These are phyloP conservation scores for Talaromyces wortmannii DNA, from an alignment of 495 filamentous ascomycete genomes.

Conservation along the genomic window DNA sequence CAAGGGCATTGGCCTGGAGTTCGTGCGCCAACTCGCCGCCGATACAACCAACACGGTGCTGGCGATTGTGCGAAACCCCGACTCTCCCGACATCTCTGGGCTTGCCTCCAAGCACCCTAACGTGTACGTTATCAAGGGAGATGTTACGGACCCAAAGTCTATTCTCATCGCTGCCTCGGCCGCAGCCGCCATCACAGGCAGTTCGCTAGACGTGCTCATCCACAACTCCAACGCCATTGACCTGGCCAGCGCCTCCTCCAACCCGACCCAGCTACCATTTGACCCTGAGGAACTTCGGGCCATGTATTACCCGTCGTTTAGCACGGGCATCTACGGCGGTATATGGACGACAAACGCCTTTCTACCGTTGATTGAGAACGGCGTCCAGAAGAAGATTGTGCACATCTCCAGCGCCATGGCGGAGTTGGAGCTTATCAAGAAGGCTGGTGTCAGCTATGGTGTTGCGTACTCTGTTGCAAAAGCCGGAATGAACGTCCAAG, in stretches of 20 bases:
- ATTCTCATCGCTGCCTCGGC: conserved; percentile 33
- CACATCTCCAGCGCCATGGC: conserved; percentile 38
- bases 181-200: conserved; percentile 28
- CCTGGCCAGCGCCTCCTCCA: conserved; percentile 8
- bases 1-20: conserved; percentile 48
- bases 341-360: conserved; percentile 29
- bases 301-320: conserved; percentile 9
- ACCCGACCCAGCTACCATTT: conserved; percentile 12
- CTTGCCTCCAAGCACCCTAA: conserved; percentile 22
- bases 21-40: conserved; percentile 42
- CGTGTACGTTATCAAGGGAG: conserved; percentile 38
- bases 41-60: conserved; percentile 39
- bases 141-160: conserved; percentile 31
- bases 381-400: conserved; percentile 37
- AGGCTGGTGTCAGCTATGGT: conserved; percentile 13
- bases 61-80: conserved; percentile 34
- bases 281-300: conserved; percentile 9
- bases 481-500: conserved; percentile 32
- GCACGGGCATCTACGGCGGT: conserved; percentile 12
- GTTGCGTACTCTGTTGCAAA: conserved; percentile 29
- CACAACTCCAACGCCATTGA: conserved; percentile 34
- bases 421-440: conserved; percentile 32
- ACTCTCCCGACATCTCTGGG: conserved; percentile 21
- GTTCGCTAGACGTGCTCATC: conserved; percentile 37
- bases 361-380: conserved; percentile 34